These are phyloP conservation scores for Tuber aestivum DNA, from an alignment of 495 filamentous ascomycete genomes.

Conservation along the genomic window DNA sequence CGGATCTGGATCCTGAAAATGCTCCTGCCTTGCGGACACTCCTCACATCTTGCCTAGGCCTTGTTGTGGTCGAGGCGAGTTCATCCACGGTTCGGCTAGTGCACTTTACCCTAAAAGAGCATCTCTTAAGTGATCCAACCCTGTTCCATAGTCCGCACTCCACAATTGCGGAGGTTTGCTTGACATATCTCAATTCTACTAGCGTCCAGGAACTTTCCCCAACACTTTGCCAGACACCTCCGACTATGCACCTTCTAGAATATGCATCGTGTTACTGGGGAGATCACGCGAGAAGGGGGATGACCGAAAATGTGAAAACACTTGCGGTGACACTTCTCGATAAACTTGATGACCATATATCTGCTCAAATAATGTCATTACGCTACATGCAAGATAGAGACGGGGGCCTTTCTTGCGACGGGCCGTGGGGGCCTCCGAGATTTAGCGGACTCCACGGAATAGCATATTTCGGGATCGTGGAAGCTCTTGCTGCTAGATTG, in stretches of 20 bases:
- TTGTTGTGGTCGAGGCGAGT: background rate
- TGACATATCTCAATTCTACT: background rate
- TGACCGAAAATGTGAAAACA: background rate
- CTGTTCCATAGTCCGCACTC: background rate
- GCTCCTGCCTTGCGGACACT: background rate
- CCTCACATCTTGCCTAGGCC: background rate
- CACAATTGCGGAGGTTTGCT: background rate
- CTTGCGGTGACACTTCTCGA: background rate
- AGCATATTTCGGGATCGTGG: background rate
- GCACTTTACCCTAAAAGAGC: background rate
- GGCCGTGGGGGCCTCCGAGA: too few relatives aligned
- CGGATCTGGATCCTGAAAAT: background rate
- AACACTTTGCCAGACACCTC: background rate
- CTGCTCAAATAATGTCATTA: background rate
- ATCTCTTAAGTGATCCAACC: background rate
- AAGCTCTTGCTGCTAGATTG: background rate
- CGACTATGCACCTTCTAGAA: background rate
- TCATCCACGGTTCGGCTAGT: background rate
- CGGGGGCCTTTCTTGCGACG: too few relatives aligned
- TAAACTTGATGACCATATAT: background rate
- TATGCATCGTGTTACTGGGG: background rate
- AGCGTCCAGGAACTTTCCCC: background rate
- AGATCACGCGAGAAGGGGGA: background rate
- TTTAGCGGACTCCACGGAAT: background rate
- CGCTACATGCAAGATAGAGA: fast-evolving